Conservation (phyloP, 345 rosid genomes). For the Reutealis trisperma region DNA sequence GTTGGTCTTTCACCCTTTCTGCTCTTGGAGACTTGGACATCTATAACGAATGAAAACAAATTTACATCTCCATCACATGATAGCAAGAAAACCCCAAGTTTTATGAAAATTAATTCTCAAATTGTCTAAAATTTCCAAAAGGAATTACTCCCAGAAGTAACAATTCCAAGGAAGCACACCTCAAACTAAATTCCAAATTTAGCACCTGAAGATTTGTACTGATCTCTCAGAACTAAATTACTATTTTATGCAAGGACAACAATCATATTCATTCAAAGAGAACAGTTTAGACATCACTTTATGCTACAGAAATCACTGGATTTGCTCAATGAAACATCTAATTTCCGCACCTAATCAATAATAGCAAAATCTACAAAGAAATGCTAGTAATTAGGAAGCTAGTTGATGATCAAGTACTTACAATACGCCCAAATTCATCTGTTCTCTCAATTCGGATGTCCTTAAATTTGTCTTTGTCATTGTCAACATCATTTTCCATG, state of each 20-base stretch:
- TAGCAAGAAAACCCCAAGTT: too few species aligned
- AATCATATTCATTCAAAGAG: background rate
- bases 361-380: background rate
- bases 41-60: background rate
- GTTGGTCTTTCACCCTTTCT: background rate
- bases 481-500: slow-evolving; percentile 42
- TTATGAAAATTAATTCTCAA: background rate
- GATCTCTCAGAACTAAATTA: background rate
- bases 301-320: background rate
- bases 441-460: slow-evolving; percentile 86
- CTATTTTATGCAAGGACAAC: background rate
- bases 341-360: background rate
- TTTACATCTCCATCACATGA: background rate
- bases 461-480: slow-evolving; percentile 43
- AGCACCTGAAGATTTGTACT: background rate
- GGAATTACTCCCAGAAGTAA: background rate
- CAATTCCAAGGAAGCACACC: background rate
- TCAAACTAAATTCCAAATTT: background rate
- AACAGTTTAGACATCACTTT: background rate
- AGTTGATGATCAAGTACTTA: slow-evolving; percentile 46
- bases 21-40: background rate
- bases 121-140: slow-evolving; percentile 2
- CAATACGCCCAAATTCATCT: slow-evolving; percentile 95
- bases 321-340: background rate
- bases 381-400: background rate